Evolutionary conservation across 306 rosid genomes (phyloP).

Genomic region (Quillaja saponaria): DNA sequence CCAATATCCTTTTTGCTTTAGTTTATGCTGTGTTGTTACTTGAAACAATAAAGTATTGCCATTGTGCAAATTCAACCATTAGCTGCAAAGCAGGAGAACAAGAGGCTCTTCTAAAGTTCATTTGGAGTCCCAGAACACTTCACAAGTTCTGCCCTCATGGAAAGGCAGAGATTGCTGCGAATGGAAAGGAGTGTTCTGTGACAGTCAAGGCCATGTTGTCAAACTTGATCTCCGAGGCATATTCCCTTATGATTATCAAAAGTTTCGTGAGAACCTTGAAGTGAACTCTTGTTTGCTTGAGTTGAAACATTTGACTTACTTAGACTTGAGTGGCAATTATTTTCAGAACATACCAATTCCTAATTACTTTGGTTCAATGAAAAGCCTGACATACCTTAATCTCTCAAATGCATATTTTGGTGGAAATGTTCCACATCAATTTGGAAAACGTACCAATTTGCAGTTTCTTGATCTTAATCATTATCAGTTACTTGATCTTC

Average conservation of each 20-base stretch:
- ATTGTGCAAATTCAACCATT: too few species aligned
- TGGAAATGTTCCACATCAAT: neutral
- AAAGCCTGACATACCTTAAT: neutral
- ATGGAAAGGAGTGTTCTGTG: slow-evolving; percentile 21
- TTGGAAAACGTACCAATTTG: slow-evolving; percentile 16
- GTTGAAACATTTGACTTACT: neutral
- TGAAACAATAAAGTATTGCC: too few species aligned
- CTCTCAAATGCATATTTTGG: neutral
- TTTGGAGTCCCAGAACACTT: neutral
- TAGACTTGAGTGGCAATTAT: neutral
- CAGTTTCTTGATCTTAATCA: neutral
- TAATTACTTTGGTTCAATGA: neutral
- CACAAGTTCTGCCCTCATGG: neutral
- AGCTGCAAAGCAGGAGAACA: neutral
- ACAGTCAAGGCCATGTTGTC: slow-evolving; percentile 18
- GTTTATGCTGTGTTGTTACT: too few species aligned
- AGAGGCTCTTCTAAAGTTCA: neutral
- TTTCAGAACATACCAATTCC: neutral
- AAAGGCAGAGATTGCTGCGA: slow-evolving; percentile 7
- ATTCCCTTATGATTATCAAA: too few species aligned
- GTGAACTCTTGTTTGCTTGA: neutral
- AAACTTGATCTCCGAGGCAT: neutral
- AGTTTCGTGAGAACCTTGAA: too few species aligned
- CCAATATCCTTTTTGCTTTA: too few species aligned
- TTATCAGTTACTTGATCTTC: neutral